These are phyloP conservation scores for Musa itinerans DNA, from an alignment of 176 grass and related monocot species.

Conservation along the genomic window DNA sequence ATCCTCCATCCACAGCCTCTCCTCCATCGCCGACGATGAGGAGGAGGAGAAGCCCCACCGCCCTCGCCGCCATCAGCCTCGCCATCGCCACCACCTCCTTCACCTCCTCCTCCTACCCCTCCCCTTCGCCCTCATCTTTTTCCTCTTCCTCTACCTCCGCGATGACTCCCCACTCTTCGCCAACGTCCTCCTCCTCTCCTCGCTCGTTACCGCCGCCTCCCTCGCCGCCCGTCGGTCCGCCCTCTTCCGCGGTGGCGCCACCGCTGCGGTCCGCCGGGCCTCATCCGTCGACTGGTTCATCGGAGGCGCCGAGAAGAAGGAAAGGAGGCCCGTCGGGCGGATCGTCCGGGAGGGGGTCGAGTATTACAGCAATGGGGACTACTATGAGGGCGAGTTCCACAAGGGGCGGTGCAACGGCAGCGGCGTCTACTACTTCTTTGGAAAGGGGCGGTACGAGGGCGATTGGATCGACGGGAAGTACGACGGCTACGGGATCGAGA, in stretches of 20 bases:
- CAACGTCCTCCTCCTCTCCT: constrained; percentile 15
- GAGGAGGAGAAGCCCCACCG: constrained; percentile 17
- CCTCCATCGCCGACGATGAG: constrained; percentile 5
- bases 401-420: constrained; percentile 12
- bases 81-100: background rate
- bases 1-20: constrained; percentile 13
- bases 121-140: background rate
- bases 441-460: constrained; percentile 11
- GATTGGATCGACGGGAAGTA: constrained; percentile 19
- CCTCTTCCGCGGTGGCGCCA: background rate
- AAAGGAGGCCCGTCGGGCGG: background rate
- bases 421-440: constrained; percentile 10
- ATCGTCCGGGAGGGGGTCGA: constrained; percentile 4
- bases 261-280: background rate
- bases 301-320: constrained; percentile 3
- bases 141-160: constrained; percentile 14
- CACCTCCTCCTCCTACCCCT: constrained; percentile 4
- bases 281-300: constrained; percentile 19
- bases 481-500: constrained; percentile 18
- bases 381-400: constrained; percentile 15
- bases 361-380: constrained; percentile 20
- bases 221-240: background rate
- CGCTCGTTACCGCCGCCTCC: constrained; percentile 2
- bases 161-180: background rate
- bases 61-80: background rate